These are phyloP conservation scores for Cyclocybe aegerita DNA, from an alignment of 768 basidiomycete genomes.

Conservation along the genomic window DNA sequence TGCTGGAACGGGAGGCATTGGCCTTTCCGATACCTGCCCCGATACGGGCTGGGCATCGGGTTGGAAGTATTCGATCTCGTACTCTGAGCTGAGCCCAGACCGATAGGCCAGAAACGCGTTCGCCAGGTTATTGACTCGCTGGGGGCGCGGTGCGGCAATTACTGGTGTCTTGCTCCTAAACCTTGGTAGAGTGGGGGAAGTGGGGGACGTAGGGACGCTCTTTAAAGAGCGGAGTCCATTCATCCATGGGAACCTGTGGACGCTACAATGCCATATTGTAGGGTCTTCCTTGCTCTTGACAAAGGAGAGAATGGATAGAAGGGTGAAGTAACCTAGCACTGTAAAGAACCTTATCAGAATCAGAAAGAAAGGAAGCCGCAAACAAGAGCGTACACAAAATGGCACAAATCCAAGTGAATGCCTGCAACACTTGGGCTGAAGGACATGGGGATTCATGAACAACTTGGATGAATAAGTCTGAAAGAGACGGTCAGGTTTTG, in stretches of 20 bases:
- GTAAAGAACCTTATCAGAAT: constrained; percentile 1
- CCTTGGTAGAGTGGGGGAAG: constrained; percentile 29
- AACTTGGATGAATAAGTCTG: neutral
- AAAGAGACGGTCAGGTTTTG: neutral
- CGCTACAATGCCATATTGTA: constrained; percentile 49
- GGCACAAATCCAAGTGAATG: constrained; percentile 56
- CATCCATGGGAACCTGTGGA: constrained; percentile 43
- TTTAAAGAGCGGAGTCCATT: constrained; percentile 25
- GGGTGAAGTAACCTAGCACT: constrained; percentile 63
- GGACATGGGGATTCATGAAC: constrained; percentile 35
- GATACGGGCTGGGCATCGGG: constrained; percentile 14
- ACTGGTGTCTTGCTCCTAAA: constrained; percentile 37
- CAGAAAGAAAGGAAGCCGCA: neutral
- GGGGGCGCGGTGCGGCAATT: constrained; percentile 44
- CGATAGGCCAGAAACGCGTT: constrained; percentile 34
- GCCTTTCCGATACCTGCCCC: constrained; percentile 7
- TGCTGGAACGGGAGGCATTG: constrained; percentile 18
- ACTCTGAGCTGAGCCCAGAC: constrained; percentile 39
- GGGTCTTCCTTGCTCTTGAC: constrained; percentile 43
- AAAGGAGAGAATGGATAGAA: constrained; percentile 41
- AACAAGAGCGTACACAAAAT: constrained; percentile 23
- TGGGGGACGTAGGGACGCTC: constrained; percentile 32
- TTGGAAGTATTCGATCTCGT: constrained; percentile 48
- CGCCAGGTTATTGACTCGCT: constrained; percentile 29
- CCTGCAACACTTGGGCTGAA: constrained; percentile 55